Evolutionary conservation across 768 basidiomycete genomes (phyloP).

Genomic region (Mycena epipterygia): DNA sequence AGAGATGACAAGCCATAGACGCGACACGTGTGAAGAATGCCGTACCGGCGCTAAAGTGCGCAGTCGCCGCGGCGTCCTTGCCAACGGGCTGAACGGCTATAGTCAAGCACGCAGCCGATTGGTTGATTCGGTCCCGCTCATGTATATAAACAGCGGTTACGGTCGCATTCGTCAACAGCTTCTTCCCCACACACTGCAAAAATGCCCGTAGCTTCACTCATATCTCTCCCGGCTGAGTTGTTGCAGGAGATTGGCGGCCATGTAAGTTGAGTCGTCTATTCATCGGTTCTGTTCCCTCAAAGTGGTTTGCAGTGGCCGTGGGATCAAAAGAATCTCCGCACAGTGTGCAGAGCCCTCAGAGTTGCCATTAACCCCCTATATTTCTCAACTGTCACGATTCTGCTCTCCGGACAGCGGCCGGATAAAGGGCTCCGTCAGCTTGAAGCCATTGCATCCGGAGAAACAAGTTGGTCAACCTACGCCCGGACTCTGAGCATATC

Average conservation of each 20-base stretch:
- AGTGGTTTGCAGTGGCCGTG: conserved; percentile 10
- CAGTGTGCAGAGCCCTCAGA: conserved; percentile 12
- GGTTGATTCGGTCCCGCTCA: conserved; percentile 8
- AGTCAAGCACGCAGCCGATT: conserved; percentile 5
- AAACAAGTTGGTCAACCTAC: conserved; percentile 11
- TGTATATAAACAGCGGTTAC: conserved; percentile 10
- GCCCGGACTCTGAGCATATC: conserved; percentile 3
- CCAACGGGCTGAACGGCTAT: background rate
- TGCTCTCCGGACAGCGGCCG: conserved; percentile 7
- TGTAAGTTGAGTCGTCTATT: conserved; percentile 9
- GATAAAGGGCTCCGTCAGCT: conserved; percentile 13
- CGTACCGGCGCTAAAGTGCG: no score
- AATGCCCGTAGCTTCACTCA: conserved; percentile 13
- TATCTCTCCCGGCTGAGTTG: conserved; percentile 13
- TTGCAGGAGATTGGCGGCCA: conserved; percentile 9
- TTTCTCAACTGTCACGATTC: conserved; percentile 10
- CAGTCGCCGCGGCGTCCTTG: no score
- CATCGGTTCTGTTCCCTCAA: conserved; percentile 9
- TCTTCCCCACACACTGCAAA: conserved; percentile 10
- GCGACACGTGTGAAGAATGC: no score
- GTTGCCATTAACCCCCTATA: conserved; percentile 10
- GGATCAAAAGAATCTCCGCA: conserved; percentile 7
- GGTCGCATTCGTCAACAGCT: conserved; percentile 5
- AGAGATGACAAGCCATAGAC: no score
- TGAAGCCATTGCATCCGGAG: conserved; percentile 12